phyloP scores from a whole-genome alignment of 2,329 filamentous ascomycete genomes.

The Colletotrichum sp. region DNA sequence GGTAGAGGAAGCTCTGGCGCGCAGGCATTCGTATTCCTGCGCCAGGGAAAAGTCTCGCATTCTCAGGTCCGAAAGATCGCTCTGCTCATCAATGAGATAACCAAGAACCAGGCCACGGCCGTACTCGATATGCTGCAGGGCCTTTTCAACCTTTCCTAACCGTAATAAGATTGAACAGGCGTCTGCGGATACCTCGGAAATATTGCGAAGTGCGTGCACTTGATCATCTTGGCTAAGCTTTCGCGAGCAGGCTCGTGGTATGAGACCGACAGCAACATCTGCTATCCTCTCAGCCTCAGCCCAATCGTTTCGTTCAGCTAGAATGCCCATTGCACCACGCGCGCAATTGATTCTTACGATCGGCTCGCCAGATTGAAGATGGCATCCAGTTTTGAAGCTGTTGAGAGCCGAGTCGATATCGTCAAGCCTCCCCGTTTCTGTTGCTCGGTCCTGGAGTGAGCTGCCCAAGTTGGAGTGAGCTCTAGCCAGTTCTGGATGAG shows the following conservation, averaged over 20 bases:
- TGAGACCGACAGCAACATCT: neutral
- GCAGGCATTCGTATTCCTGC: neutral
- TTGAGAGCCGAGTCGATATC: neutral
- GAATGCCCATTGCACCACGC: neutral
- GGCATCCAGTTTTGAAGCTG: neutral
- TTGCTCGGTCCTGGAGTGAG: neutral
- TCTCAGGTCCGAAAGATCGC: neutral
- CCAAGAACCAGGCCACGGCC: neutral
- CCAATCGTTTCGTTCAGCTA: neutral
- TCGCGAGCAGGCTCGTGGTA: neutral
- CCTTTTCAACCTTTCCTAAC: neutral
- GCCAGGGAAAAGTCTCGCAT: neutral
- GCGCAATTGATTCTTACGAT: neutral
- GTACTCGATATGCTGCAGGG: neutral
- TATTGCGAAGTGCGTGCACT: neutral
- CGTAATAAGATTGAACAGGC: neutral
- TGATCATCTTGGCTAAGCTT: neutral
- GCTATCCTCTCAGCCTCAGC: neutral
- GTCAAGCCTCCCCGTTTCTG: neutral
- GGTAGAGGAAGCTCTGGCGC: neutral
- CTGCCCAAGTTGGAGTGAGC: neutral
- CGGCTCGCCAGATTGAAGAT: neutral
- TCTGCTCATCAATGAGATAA: neutral
- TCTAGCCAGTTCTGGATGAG: neutral
- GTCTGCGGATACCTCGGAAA: neutral